phyloP scores from a whole-genome alignment of 306 rosid genomes.

The Macrotyloma uniflorum region DNA sequence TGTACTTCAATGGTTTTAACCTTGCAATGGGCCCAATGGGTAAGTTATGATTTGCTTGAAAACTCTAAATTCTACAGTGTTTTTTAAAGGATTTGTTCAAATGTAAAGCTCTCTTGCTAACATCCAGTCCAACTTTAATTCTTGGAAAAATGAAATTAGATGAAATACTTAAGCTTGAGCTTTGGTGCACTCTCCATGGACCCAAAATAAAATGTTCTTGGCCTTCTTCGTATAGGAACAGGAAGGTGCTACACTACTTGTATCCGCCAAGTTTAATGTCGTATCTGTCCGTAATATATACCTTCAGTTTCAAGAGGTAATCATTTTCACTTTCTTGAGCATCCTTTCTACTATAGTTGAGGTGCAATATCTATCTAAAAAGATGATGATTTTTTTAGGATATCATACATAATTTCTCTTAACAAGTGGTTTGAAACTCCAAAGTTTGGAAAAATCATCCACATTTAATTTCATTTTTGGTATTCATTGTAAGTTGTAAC shows the following conservation, averaged over 20 bases:
- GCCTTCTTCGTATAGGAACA: constrained; percentile 64
- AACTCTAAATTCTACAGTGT: not conserved
- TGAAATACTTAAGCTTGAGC: constrained; percentile 11
- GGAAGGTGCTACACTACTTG: constrained; percentile 92
- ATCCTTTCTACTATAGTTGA: constrained; percentile 26
- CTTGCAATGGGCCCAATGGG: not conserved
- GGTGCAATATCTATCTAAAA: constrained; percentile 15
- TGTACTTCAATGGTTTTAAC: constrained; percentile 7
- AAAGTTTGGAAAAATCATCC: not conserved
- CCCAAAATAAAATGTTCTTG: constrained; percentile 13
- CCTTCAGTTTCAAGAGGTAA: constrained; percentile 91
- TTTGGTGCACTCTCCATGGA: constrained; percentile 6
- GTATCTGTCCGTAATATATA: constrained; percentile 84
- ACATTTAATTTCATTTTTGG: constrained; percentile 1
- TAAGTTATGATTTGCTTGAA: constrained; percentile 6
- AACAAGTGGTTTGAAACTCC: not conserved
- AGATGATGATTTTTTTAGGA: not conserved
- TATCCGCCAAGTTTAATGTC: constrained; percentile 74
- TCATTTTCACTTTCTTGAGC: constrained; percentile 22
- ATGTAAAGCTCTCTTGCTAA: not conserved
- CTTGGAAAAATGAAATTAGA: constrained; percentile 9
- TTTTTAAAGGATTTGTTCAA: not conserved
- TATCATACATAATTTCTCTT: not conserved
- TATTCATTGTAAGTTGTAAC: not conserved
- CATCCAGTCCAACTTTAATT: constrained; percentile 20